Percentiles rank a stretch among this genome's conserved stretches.
These are phyloP conservation scores for Metschnikowia koreensis DNA, from an alignment of 805 yeast species.

Conservation along the genomic window DNA sequence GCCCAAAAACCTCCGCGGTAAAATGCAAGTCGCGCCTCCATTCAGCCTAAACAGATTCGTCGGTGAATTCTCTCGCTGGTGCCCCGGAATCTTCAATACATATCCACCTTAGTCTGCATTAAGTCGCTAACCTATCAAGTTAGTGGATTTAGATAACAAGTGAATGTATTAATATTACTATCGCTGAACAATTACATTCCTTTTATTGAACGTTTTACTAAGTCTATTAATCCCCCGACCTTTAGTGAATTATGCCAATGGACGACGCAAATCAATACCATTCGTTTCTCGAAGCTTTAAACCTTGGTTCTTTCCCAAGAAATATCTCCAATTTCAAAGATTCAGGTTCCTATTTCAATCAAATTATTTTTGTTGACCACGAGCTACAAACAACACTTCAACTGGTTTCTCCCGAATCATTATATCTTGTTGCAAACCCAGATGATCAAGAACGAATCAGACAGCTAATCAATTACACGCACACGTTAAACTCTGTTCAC, in stretches of 20 bases:
- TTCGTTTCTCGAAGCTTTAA: slow-evolving; percentile 26
- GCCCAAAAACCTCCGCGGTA: slow-evolving; percentile 2
- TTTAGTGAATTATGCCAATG: not conserved
- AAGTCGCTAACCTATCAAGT: not conserved
- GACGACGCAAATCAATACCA: slow-evolving; percentile 19
- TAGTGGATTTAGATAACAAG: not conserved
- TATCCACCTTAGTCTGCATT: not conserved
- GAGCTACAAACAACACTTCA: slow-evolving; percentile 34
- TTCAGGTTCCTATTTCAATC: slow-evolving; percentile 33
- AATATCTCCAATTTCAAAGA: slow-evolving; percentile 34
- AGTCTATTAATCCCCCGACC: not conserved
- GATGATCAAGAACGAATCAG: slow-evolving; percentile 22
- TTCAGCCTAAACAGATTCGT: not conserved
- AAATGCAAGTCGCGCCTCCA: not conserved
- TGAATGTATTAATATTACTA: not conserved
- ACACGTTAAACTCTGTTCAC: slow-evolving; percentile 27
- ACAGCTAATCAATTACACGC: slow-evolving; percentile 27
- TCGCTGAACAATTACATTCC: not conserved
- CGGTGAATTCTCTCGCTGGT: not conserved
- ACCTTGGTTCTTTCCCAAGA: slow-evolving; percentile 38
- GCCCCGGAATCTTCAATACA: not conserved
- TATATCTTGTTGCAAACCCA: slow-evolving; percentile 8
- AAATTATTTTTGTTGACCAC: slow-evolving; percentile 36
- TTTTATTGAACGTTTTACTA: not conserved
- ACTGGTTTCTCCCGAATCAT: slow-evolving; percentile 22